Evolutionary conservation across 2,329 filamentous ascomycete genomes (phyloP).

Genomic region (Penicillium sp.): DNA sequence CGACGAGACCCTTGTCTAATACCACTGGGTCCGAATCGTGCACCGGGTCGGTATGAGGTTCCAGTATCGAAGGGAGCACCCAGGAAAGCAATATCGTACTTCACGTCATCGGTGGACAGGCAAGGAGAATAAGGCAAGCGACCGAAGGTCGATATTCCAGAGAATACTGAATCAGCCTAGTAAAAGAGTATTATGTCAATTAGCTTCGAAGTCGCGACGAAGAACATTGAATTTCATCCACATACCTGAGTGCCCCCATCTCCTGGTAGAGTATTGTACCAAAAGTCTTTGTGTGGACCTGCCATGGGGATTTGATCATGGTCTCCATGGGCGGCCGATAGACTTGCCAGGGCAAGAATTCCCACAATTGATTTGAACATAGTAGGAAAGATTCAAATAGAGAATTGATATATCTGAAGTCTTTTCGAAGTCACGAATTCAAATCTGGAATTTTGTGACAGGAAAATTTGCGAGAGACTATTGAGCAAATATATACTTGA

Average conservation of each 20-base stretch:
- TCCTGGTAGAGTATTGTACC: slow-evolving; percentile 81
- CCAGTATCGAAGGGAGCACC: slow-evolving; percentile 83
- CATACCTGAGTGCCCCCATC: slow-evolving; percentile 78
- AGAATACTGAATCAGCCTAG: slow-evolving; percentile 84
- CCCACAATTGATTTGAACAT: slow-evolving; percentile 22
- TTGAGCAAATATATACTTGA: neutral
- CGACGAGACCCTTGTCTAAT: slow-evolving; percentile 84
- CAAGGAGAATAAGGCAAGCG: slow-evolving; percentile 77
- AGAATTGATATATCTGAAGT: neutral
- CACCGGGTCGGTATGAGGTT: slow-evolving; percentile 80
- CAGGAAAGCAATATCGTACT: slow-evolving; percentile 87
- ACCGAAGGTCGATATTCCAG: slow-evolving; percentile 82
- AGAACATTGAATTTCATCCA: neutral
- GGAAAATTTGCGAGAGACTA: neutral
- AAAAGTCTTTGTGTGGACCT: slow-evolving; percentile 72
- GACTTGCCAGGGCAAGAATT: slow-evolving; percentile 46
- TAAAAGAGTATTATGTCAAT: neutral
- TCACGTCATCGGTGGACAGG: slow-evolving; percentile 65
- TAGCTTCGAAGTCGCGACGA: neutral
- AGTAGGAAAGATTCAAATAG: neutral
- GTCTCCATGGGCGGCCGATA: slow-evolving; percentile 60
- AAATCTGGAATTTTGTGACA: neutral
- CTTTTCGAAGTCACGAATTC: neutral
- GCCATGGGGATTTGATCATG: slow-evolving; percentile 60
- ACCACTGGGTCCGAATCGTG: slow-evolving; percentile 79